These are phyloP conservation scores for Penicillium aurantiogriseum DNA, from an alignment of 2,329 filamentous ascomycete species.

Conservation along the genomic window DNA sequence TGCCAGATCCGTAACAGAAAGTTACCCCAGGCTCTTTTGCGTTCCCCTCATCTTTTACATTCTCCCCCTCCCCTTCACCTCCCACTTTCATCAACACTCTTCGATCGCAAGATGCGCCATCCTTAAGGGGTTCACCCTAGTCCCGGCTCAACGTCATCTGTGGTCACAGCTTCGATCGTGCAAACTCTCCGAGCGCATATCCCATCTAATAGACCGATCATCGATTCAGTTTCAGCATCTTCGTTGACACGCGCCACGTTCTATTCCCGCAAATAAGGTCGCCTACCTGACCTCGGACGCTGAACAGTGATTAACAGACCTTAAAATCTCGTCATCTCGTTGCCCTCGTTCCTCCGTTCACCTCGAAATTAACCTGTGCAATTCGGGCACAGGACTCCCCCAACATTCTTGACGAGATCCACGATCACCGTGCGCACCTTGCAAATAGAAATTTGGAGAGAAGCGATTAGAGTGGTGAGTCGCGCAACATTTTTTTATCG, in stretches of 20 bases:
- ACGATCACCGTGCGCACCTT: conserved; percentile 24
- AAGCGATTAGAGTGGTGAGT: conserved; percentile 36
- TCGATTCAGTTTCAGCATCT: background rate
- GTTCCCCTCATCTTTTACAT: conserved; percentile 12
- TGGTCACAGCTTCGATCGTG: conserved; percentile 24
- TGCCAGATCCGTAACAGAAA: conserved; percentile 25
- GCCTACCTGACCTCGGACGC: background rate
- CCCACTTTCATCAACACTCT: conserved; percentile 12
- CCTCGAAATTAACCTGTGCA: background rate
- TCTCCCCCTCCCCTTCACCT: conserved; percentile 9
- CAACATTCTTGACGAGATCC: conserved; percentile 25
- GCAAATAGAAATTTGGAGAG: conserved; percentile 26
- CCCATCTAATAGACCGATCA: background rate
- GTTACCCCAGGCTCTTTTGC: conserved; percentile 15
- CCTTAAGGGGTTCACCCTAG: conserved; percentile 28
- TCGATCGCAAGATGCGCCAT: conserved; percentile 20
- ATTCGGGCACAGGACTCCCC: background rate
- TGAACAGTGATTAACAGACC: no score
- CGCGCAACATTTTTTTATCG: background rate
- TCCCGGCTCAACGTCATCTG: conserved; percentile 29
- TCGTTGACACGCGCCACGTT: background rate
- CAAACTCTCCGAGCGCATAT: conserved; percentile 19
- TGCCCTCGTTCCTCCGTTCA: background rate
- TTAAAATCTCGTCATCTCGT: background rate
- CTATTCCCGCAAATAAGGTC: background rate